Evolutionary conservation across 164 flowering plant genomes (phyloP).

Genomic region (Annona cherimola): DNA sequence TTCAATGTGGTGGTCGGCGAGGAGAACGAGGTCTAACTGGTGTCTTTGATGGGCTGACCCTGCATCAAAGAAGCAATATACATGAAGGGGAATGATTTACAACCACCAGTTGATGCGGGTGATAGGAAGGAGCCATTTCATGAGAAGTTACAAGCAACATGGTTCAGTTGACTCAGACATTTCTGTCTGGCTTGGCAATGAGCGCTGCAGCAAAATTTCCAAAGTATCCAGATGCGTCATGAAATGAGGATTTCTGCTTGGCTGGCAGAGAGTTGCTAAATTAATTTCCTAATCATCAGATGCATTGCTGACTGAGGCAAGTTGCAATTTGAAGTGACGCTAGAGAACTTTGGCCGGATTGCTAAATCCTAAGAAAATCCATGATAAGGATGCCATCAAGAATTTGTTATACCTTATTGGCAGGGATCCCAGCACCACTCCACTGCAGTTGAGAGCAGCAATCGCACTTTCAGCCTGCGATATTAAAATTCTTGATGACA

Average conservation of each 20-base stretch:
- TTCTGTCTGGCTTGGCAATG: no score
- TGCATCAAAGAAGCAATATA: slow-evolving; percentile 16
- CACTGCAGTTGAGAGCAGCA: slow-evolving; percentile 81
- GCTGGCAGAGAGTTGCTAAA: no score
- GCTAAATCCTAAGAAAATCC: neutral
- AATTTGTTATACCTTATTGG: slow-evolving; percentile 33
- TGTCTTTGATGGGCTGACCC: slow-evolving; percentile 87
- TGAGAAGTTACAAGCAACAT: neutral
- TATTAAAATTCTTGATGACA: slow-evolving; percentile 1
- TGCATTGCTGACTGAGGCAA: neutral
- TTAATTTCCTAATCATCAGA: neutral
- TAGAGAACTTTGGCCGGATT: neutral
- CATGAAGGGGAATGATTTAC: neutral
- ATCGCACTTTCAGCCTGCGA: slow-evolving; percentile 85
- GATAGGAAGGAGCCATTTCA: neutral
- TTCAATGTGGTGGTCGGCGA: slow-evolving; percentile 45
- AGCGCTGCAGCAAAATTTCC: no score
- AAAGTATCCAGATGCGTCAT: no score
- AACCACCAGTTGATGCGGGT: neutral
- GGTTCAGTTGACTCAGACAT: no score
- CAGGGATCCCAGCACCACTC: slow-evolving; percentile 62
- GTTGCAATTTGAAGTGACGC: neutral
- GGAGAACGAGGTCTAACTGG: slow-evolving; percentile 70
- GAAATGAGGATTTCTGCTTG: no score
- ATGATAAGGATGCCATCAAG: neutral